These are phyloP conservation scores for Pleurotus platypus DNA, from an alignment of 768 basidiomycete species.

Conservation along the genomic window DNA sequence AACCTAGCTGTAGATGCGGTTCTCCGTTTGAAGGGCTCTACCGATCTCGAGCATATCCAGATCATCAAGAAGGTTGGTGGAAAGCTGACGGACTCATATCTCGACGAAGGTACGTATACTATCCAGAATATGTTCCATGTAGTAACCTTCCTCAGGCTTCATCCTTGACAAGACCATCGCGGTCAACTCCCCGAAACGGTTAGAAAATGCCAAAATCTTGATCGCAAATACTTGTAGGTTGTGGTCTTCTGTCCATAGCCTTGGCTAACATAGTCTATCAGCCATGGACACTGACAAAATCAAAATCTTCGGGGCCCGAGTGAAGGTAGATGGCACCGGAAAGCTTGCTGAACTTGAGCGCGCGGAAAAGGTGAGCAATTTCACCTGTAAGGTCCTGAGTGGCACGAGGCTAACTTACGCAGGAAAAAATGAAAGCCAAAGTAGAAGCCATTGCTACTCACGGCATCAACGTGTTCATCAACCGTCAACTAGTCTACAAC, in stretches of 20 bases:
- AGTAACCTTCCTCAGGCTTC: slow-evolving; percentile 57
- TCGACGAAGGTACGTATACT: slow-evolving; percentile 76
- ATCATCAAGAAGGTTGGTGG: slow-evolving; percentile 99
- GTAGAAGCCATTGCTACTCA: slow-evolving; percentile 92
- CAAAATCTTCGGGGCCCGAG: slow-evolving; percentile 96
- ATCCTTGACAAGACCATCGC: slow-evolving; percentile 96
- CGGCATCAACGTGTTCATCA: slow-evolving; percentile 96
- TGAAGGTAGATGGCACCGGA: slow-evolving; percentile 93
- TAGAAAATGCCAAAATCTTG: slow-evolving; percentile 93
- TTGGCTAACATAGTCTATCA: slow-evolving; percentile 22
- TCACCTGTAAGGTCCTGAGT: neutral
- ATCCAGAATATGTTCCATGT: neutral
- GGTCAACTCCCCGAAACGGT: slow-evolving; percentile 89
- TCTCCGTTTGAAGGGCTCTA: slow-evolving; percentile 91
- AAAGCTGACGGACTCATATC: slow-evolving; percentile 95
- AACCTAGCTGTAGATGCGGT: slow-evolving; percentile 98
- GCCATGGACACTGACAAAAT: slow-evolving; percentile 99
- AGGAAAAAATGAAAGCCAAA: slow-evolving; percentile 99
- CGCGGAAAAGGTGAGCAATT: slow-evolving; percentile 71
- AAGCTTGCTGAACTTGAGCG: slow-evolving; percentile 98
- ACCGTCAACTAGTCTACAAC: slow-evolving; percentile 98
- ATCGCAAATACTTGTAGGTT: slow-evolving; percentile 95
- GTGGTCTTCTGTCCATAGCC: neutral
- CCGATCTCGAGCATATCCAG: slow-evolving; percentile 96
- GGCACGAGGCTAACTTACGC: slow-evolving; percentile 6